Percentiles rank a stretch among this genome's conserved stretches.
Evolutionary conservation across 371 early-diverging fungal genomes (phyloP).

Genomic region (Mucor mucedo): DNA sequence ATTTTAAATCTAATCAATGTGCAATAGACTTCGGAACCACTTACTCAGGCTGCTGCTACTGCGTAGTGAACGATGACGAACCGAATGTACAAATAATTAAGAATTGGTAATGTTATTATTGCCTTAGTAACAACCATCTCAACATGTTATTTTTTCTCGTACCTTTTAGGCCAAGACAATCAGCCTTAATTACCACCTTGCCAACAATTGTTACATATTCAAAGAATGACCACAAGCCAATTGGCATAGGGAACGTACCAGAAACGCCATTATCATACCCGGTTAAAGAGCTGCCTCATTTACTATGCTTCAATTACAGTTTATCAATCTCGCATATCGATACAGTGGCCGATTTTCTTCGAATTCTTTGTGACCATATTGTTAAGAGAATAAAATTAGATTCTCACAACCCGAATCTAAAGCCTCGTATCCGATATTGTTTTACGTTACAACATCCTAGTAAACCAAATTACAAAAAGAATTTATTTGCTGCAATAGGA

Average conservation of each 20-base stretch:
- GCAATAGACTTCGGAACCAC: constrained; percentile 12
- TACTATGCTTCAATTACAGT: not conserved
- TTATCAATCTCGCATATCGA: not conserved
- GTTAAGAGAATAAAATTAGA: not conserved
- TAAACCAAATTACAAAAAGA: constrained; percentile 1
- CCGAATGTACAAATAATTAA: not conserved
- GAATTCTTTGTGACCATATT: constrained; percentile 2
- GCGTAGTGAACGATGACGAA: not conserved
- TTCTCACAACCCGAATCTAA: not conserved
- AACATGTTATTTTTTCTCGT: not conserved
- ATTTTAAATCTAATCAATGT: not conserved
- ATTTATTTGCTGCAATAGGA: constrained; percentile 1
- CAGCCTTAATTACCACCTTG: not conserved
- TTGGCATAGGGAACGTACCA: constrained; percentile 13
- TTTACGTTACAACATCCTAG: constrained; percentile 16
- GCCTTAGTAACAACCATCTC: not conserved
- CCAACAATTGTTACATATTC: not conserved
- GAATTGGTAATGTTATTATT: constrained; percentile 7
- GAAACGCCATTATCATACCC: not conserved
- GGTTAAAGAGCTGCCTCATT: constrained; percentile 3
- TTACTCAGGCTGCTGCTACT: constrained; percentile 6
- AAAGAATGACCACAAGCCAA: not conserved
- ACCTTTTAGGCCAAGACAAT: not conserved
- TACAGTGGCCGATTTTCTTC: constrained; percentile 5
- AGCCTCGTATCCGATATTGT: constrained; percentile 10